Evolutionary conservation across 495 filamentous ascomycete species (phyloP), one percentile per base, ranked within the genome.

Genomic region (Emericellopsis terricola): DNA sequence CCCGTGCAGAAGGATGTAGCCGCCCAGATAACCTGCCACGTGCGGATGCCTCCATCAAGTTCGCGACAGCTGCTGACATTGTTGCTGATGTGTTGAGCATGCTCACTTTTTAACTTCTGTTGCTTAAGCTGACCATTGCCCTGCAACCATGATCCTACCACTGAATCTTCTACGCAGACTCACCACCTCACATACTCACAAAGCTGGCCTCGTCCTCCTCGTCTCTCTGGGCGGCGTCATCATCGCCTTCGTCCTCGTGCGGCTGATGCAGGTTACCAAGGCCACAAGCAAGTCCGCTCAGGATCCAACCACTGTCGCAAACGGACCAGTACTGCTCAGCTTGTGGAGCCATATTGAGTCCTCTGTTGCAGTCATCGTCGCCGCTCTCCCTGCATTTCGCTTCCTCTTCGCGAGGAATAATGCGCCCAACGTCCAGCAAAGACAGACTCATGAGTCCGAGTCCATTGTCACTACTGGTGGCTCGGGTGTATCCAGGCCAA

Each of bases 171-270:
- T 57, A 16, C 46, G 41, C 36, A 45, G 35, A 7, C 38, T 53
- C 2, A 42, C 24, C 9, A 48, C 56, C 27, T 47, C 39, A 15
- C 3, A 36, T 1, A 44, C 37, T 24, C 55, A 58, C 17, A 58
- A 58, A 17, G 3, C 53, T 16, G 51, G 48, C 23, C 42, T 60
- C 1, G 46, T 29, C 3, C 15, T 44, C 4, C 37, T 60, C 3
- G 57, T 60, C 34, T 41, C 39, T n/a, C 33, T 60, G 1, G 53
- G 45, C 10, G 39, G 36, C 5, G 38, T 58, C 21, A 52, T 57
- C 19, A 48, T 60, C 7, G 40, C 46, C 1, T 47, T 50, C 1
- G 47, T 55, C 3, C 41, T 60, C 15, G 41, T 48, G 14, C 53
- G 56, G 8, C 46, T 54, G 0, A 30, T 50, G 7, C 33, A 45